Base-by-base conservation (phyloP, 1,284 basidiomycete genomes). In the Ustilago nuda region DNA sequence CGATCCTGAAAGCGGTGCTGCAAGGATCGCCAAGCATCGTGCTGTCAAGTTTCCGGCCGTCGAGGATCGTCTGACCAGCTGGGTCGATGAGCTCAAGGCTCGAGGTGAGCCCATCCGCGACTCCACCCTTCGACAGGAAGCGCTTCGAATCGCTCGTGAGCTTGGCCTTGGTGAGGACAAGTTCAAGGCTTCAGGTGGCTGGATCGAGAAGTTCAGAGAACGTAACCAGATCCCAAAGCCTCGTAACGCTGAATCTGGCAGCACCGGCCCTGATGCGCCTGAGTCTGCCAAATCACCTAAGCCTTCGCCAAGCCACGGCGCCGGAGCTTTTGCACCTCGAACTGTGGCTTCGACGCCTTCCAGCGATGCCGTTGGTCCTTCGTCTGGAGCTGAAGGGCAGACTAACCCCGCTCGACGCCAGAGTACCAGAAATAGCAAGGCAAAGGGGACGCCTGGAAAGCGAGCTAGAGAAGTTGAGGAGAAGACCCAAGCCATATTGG, bases 141-240 rank as follows among this genome's bases (percentile, higher is more conserved):
- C 94, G 23, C 90, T 90, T 62, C 89, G 91, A 73, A 88, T 92
- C 60, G 92, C 92, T 3, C 87, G 88, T 51, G 86, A 85, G 27
- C 88, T 91, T 58, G 87, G 89, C 4, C 67, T 90, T 90, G 78
- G 75, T 82, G 89, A 91, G 56, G 91, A 92, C 69, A 90, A 90
- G 84, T 95, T 95, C 90, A 95, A 94, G 87, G 94, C 93, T 30
- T 93, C 92, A 76, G 91, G 92, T 19, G 93, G 93, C 4, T 95
- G 94, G 94, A 89, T 95, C 63, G 93, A 95, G 82, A 94, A 93
- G 85, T 95, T 94, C 88, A 94, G 94, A 86, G 89, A 91, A 77
- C 91, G 94, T 45, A 89, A 92, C 80, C 89, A 89, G 59, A 92
- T 94, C 67, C 88, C 89, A 37, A 90, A 90, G 57, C 65, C 68